A percentile compares a stretch with the other conserved stretches of the same genome.
These are phyloP conservation scores for Pelargonium fulgidum DNA, from an alignment of 441 rosid genomes.

Conservation along the genomic window DNA sequence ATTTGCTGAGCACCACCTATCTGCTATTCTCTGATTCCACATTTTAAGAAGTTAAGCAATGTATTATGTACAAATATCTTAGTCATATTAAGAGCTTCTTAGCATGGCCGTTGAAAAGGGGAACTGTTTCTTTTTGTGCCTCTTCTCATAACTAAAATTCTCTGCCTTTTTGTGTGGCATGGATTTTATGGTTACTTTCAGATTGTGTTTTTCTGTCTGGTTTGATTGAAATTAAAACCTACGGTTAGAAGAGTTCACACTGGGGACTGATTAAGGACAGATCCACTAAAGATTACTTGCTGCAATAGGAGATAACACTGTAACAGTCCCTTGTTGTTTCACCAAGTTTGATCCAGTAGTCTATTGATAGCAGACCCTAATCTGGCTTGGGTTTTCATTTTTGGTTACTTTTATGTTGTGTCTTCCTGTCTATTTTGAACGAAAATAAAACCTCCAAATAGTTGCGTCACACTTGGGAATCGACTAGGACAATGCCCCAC, in stretches of 20 bases:
- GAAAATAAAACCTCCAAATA: too few species aligned
- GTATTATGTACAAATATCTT: background rate
- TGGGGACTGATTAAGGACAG: background rate
- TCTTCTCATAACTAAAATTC: background rate
- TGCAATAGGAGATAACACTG: too few species aligned
- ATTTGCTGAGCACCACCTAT: background rate
- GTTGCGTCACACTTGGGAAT: background rate
- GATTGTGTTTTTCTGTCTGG: background rate
- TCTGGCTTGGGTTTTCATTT: too few species aligned
- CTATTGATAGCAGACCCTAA: too few species aligned
- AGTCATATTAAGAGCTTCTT: background rate
- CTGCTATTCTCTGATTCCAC: background rate
- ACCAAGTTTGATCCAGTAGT: too few species aligned
- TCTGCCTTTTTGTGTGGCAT: background rate
- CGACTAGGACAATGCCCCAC: background rate
- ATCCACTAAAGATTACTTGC: too few species aligned
- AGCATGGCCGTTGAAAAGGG: background rate
- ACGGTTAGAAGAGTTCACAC: background rate
- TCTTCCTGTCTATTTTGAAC: too few species aligned
- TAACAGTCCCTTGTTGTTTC: too few species aligned
- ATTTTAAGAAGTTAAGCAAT: background rate
- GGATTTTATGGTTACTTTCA: background rate
- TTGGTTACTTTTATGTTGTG: too few species aligned
- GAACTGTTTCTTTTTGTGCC: background rate
- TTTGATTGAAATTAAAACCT: slow-evolving; percentile 14